A percentile compares a stretch with the other conserved stretches of the same genome.
Evolutionary conservation across 192 early-diverging fungal genomes (phyloP).

Genomic region (Coemansia sp.): DNA sequence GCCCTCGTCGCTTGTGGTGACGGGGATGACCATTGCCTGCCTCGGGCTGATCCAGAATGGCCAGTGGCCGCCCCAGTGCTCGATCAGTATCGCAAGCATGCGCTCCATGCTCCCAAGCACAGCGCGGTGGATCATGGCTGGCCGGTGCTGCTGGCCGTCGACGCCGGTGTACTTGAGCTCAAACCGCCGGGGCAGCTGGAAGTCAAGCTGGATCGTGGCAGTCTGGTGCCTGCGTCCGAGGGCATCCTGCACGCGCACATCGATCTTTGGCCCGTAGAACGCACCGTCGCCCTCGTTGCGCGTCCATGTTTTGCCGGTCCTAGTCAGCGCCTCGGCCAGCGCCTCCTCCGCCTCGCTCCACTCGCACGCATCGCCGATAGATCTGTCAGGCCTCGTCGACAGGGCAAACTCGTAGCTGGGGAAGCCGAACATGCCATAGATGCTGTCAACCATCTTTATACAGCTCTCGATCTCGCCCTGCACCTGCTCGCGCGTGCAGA

Average conservation of each 20-base stretch:
- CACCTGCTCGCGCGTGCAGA: constrained; percentile 83
- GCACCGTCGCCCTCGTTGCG: constrained; percentile 87
- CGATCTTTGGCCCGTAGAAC: constrained; percentile 97
- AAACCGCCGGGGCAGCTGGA: constrained; percentile 89
- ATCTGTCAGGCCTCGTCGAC: constrained; percentile 78
- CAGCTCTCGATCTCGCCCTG: constrained; percentile 73
- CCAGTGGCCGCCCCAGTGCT: constrained; percentile 89
- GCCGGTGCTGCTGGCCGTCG: constrained; percentile 63
- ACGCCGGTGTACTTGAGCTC: constrained; percentile 71
- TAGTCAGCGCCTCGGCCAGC: constrained; percentile 68
- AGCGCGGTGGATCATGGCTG: constrained; percentile 95
- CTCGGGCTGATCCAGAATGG: constrained; percentile 94
- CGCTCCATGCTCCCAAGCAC: constrained; percentile 89
- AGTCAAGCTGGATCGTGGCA: constrained; percentile 94
- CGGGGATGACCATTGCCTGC: constrained; percentile 84
- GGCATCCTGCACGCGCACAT: constrained; percentile 81
- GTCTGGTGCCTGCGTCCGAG: constrained; percentile 85
- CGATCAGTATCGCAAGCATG: constrained; percentile 93
- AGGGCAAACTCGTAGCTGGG: constrained; percentile 73
- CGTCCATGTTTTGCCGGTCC: constrained; percentile 62
- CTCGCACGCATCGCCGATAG: constrained; percentile 69
- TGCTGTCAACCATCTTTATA: constrained; percentile 73
- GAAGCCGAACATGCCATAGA: constrained; percentile 81
- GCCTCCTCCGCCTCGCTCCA: constrained; percentile 81
- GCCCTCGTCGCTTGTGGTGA: constrained; percentile 39